A percentile compares a stretch with the other conserved stretches of the same genome.
phyloP scores from a whole-genome alignment of 2,329 filamentous ascomycete genomes.

The Rutstroemia sp. region DNA sequence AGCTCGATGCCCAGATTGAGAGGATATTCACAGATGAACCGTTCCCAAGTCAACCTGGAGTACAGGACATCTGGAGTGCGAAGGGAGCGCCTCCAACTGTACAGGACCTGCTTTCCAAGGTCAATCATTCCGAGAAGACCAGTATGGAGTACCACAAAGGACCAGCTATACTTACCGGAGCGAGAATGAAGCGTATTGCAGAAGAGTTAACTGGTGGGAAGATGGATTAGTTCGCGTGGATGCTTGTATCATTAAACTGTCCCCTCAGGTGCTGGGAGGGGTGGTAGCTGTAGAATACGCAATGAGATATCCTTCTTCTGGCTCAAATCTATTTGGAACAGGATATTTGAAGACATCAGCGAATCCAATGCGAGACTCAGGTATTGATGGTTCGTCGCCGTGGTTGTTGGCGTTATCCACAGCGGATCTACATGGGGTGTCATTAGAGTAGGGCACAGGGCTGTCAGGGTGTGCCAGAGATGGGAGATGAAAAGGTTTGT shows the following conservation, averaged over 20 bases:
- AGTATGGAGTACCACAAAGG: constrained; percentile 28
- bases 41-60: background rate
- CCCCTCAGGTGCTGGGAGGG: background rate
- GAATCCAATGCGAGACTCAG: too few species aligned
- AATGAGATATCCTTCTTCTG: background rate
- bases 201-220: constrained; percentile 63
- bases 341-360: background rate
- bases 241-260: background rate
- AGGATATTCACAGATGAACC: constrained; percentile 54
- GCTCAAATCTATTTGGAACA: background rate
- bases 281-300: background rate
- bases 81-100: constrained; percentile 36
- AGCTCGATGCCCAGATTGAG: constrained; percentile 69
- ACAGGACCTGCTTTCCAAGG: constrained; percentile 37
- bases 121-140: constrained; percentile 27
- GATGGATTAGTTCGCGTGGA: constrained; percentile 31
- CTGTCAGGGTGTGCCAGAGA: too few species aligned
- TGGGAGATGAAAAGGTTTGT: too few species aligned
- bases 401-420: too few species aligned
- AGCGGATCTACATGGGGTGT: too few species aligned
- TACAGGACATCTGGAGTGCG: constrained; percentile 27
- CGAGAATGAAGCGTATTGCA: constrained; percentile 55
- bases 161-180: constrained; percentile 37
- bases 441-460: too few species aligned
- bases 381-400: background rate